phyloP scores from a whole-genome alignment of 2,329 filamentous ascomycete species.

The Botrytis aclada region DNA sequence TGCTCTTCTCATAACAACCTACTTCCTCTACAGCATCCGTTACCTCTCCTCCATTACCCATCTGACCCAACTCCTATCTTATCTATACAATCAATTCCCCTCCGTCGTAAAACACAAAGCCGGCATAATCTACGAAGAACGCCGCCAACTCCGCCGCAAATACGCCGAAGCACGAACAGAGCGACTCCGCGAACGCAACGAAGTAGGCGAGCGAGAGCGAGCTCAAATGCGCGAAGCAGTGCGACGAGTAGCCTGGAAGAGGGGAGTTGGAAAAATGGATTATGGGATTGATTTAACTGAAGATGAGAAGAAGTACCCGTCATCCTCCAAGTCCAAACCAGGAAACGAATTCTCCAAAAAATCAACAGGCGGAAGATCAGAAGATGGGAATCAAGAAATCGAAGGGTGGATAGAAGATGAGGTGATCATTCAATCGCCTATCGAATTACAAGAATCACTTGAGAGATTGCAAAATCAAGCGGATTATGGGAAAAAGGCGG shows the following conservation, averaged over 20 bases:
- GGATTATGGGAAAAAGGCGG: slow-evolving; percentile 8
- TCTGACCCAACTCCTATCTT: neutral
- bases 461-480: neutral
- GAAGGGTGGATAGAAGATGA: slow-evolving; percentile 17
- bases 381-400: neutral
- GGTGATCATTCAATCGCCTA: neutral
- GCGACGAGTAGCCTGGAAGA: slow-evolving; percentile 12
- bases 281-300: slow-evolving; percentile 10
- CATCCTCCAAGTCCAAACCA: neutral
- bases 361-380: neutral
- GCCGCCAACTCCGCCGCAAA: slow-evolving; percentile 6
- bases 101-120: neutral
- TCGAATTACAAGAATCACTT: neutral
- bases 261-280: slow-evolving; percentile 14
- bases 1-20: neutral
- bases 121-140: neutral
- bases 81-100: neutral
- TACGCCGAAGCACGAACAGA: neutral
- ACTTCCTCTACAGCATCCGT: neutral
- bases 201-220: neutral
- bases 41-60: neutral
- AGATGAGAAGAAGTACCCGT: neutral
- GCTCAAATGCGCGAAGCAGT: slow-evolving; percentile 13
- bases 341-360: neutral
- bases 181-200: neutral